Percentiles rank a stretch among this genome's conserved stretches.
phyloP scores from a whole-genome alignment of 2,329 filamentous ascomycete species.

The Fusarium tuaranense region DNA sequence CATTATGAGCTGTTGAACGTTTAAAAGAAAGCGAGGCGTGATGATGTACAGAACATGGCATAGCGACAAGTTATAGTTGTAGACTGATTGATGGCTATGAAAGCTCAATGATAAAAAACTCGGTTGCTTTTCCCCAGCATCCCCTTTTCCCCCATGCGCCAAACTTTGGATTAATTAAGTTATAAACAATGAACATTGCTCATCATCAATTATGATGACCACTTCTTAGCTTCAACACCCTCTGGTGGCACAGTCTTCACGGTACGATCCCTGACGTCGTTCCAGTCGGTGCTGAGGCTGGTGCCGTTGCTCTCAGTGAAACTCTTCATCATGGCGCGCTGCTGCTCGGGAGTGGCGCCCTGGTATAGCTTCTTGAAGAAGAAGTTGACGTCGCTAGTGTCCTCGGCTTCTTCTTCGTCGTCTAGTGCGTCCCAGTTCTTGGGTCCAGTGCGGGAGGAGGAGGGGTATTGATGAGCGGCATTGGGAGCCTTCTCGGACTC shows the following conservation, averaged over 20 bases:
- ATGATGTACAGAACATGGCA: slow-evolving; percentile 1
- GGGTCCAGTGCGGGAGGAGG: slow-evolving; percentile 83
- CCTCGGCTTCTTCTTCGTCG: slow-evolving; percentile 69
- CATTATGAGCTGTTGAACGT: slow-evolving; percentile 33
- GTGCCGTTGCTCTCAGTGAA: slow-evolving; percentile 96
- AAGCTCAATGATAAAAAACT: slow-evolving; percentile 3
- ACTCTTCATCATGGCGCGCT: slow-evolving; percentile 97
- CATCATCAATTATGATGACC: slow-evolving; percentile 51
- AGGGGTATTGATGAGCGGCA: slow-evolving; percentile 76
- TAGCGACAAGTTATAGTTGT: slow-evolving; percentile 13
- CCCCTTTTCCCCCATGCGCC: slow-evolving; percentile 33
- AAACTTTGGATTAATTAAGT: background rate
- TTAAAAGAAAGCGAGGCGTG: slow-evolving; percentile 11
- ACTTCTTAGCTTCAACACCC: slow-evolving; percentile 82
- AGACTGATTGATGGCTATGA: slow-evolving; percentile 7
- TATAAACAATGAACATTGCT: slow-evolving; percentile 1
- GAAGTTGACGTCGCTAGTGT: slow-evolving; percentile 73
- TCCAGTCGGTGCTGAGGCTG: slow-evolving; percentile 91
- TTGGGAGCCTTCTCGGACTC: slow-evolving; percentile 14
- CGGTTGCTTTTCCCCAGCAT: slow-evolving; percentile 21
- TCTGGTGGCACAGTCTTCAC: slow-evolving; percentile 82
- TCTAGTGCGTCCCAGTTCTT: slow-evolving; percentile 93
- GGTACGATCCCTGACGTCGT: slow-evolving; percentile 77
- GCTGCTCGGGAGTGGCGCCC: slow-evolving; percentile 80
- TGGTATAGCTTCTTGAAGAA: slow-evolving; percentile 96